Base-by-base conservation (phyloP, 257 asterid genomes). In the Ocimum tenuiflorum region DNA sequence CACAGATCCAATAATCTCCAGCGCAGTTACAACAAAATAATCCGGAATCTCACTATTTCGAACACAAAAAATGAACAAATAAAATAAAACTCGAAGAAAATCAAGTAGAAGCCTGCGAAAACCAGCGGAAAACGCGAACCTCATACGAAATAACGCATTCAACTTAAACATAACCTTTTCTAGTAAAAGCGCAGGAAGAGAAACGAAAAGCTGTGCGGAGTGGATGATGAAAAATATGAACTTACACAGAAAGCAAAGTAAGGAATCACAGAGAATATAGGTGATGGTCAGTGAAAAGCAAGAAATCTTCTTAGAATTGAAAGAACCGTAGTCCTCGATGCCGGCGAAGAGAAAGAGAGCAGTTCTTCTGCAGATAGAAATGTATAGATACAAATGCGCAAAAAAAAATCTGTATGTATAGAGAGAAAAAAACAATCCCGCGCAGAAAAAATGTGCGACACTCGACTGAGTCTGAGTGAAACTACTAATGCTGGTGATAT, bases 161-260 rank as follows among this genome's bases (percentile, higher is more conserved):
- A 58, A 5, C 60, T 33, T 55, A n/a, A 27, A 27, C 31, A 4
- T 4, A 29, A 36, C 31, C 27, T 22, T 60, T 18, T 23, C 54
- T 14, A 3, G 19, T 43, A 27, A 4, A 27, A 27, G 4, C 31
- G 4, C 31, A 27, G 14, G 48, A 60, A 55, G 10, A 54, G 10
- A 47, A 38, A 15, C 4, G 20, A 43, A 51, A 72, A 63, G 8
- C 29, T 73, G 57, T 11, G 45, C 14, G 63, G 38, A 39, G 42
- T 9, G 20, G 0, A 63, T 17, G 52, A 53, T 22, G 56, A 70
- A 46, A 33, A 65, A 69, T n/a, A 38, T 46, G 75, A 69, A 80
- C 95, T 80, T 80, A 86, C 95, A 74, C 74, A 73, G 73, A 75
- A 80, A 29, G 80, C 77, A 78, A 90, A 80, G 94, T 51, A 82